phyloP scores from a whole-genome alignment of 257 asterid genomes.

The Capsicum pubescens region DNA sequence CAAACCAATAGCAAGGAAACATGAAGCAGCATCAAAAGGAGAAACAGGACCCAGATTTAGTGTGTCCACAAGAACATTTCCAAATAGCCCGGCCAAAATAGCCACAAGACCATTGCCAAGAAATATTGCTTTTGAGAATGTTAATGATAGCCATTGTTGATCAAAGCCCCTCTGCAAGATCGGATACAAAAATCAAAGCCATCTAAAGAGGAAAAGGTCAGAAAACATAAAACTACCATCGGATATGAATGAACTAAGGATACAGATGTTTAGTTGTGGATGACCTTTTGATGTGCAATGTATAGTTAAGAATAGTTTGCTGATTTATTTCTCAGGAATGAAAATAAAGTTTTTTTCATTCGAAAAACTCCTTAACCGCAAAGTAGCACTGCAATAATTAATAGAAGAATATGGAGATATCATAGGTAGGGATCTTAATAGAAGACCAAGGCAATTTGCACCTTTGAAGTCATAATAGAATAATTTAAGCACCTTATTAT shows the following conservation, averaged over 20 bases:
- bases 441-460: not conserved
- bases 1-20: conserved; percentile 88
- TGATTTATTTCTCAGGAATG: not conserved
- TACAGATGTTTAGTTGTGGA: not conserved
- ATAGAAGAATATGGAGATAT: not conserved
- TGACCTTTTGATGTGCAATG: not conserved
- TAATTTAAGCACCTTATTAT: conserved; percentile 71
- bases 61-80: conserved; percentile 83
- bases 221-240: not conserved
- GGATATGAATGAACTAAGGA: not conserved
- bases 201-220: not conserved
- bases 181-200: not conserved
- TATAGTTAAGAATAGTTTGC: not conserved
- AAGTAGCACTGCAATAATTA: not conserved
- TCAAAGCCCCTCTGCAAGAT: conserved; percentile 85
- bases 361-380: not conserved
- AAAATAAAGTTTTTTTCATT: not conserved
- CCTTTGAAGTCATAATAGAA: conserved; percentile 3
- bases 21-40: conserved; percentile 92
- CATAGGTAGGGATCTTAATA: not conserved
- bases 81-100: conserved; percentile 82
- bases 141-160: conserved; percentile 90
- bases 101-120: conserved; percentile 98
- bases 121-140: conserved; percentile 96
- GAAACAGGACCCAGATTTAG: conserved; percentile 90